Evolutionary conservation across 805 yeast genomes (phyloP).

Genomic region (Isabelozyma rhagii): DNA sequence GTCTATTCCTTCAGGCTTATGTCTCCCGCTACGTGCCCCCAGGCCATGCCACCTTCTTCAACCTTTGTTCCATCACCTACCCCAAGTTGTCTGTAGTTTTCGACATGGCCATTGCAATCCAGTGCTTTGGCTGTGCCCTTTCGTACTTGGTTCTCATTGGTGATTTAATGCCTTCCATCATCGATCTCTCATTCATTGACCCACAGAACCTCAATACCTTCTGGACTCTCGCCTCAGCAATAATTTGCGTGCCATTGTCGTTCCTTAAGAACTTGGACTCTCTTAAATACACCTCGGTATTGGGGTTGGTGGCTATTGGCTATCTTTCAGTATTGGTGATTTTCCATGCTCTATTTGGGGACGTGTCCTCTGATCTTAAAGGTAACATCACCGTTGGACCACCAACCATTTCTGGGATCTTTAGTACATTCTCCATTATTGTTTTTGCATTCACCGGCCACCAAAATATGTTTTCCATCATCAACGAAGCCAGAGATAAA

Average conservation of each 20-base stretch:
- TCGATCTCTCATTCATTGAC: constrained; percentile 20
- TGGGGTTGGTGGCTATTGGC: constrained; percentile 77
- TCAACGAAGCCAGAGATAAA: constrained; percentile 71
- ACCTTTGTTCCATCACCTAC: constrained; percentile 60
- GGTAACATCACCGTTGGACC: constrained; percentile 34
- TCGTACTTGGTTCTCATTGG: constrained; percentile 70
- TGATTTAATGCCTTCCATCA: constrained; percentile 63
- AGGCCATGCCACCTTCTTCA: constrained; percentile 70
- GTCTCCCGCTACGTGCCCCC: constrained; percentile 54
- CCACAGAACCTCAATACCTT: constrained; percentile 40
- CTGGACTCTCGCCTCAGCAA: constrained; percentile 55
- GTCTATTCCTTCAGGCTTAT: constrained; percentile 59
- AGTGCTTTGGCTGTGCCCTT: constrained; percentile 69
- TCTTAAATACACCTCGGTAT: constrained; percentile 76
- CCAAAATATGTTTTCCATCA: constrained; percentile 87
- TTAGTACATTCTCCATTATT: constrained; percentile 78
- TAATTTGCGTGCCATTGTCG: constrained; percentile 57
- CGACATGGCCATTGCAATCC: constrained; percentile 66
- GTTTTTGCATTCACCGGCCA: constrained; percentile 96
- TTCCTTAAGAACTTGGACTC: constrained; percentile 76
- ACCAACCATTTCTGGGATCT: constrained; percentile 47
- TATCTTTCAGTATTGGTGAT: constrained; percentile 74
- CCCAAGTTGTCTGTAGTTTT: constrained; percentile 60
- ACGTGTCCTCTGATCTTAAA: constrained; percentile 34
- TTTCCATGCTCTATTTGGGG: constrained; percentile 61